These are phyloP conservation scores for Citrullus mucosospermus DNA, from an alignment of 306 rosid genomes.

Conservation along the genomic window DNA sequence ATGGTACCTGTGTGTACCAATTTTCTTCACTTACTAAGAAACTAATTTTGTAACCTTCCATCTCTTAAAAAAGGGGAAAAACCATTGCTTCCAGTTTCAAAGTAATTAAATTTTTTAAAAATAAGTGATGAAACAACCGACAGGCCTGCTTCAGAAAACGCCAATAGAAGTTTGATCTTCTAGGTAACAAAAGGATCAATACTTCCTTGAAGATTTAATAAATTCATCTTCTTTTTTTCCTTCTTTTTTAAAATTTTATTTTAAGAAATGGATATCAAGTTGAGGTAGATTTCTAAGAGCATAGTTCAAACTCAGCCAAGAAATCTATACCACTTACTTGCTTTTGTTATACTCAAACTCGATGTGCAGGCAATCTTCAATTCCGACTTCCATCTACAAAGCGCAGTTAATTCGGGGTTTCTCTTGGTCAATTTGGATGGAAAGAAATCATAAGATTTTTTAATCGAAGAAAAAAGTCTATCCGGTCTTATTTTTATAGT, in stretches of 20 bases:
- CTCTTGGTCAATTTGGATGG: no score
- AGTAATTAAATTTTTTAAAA: background rate
- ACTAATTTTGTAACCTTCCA: background rate
- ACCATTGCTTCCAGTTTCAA: background rate
- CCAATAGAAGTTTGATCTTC: background rate
- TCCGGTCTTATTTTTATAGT: no score
- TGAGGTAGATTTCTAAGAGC: background rate
- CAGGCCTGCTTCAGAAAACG: background rate
- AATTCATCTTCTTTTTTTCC: background rate
- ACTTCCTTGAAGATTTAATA: background rate
- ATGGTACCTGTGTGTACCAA: constrained; percentile 59
- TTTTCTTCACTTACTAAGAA: background rate
- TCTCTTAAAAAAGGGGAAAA: background rate
- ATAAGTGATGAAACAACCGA: background rate
- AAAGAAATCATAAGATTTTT: no score
- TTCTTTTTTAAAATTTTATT: no score
- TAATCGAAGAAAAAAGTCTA: no score
- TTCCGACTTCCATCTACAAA: constrained; percentile 97
- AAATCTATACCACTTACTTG: constrained; percentile 52
- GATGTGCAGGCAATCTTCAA: constrained; percentile 96
- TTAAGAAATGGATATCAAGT: background rate
- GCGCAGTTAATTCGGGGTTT: background rate
- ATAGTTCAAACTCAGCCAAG: constrained; percentile 2
- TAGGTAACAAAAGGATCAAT: background rate
- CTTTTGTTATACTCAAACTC: constrained; percentile 98